These are phyloP conservation scores for Viola odorata DNA, from an alignment of 345 rosid species.

Conservation along the genomic window DNA sequence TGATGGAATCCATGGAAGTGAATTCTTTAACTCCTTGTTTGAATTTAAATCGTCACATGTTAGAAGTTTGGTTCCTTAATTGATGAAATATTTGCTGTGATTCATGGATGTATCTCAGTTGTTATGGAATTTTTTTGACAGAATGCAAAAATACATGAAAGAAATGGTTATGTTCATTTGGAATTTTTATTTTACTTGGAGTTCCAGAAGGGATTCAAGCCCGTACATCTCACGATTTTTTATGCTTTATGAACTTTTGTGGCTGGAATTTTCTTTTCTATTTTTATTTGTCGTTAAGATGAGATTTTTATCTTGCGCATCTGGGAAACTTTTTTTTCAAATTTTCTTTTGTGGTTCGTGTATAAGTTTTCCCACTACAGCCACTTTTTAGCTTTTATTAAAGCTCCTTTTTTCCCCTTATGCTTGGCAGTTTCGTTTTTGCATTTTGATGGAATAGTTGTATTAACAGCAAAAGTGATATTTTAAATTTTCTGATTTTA, in stretches of 20 bases:
- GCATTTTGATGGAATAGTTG: not conserved
- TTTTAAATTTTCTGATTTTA: no score
- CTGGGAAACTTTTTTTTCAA: not conserved
- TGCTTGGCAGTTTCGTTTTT: constrained; percentile 6
- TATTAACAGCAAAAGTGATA: not conserved
- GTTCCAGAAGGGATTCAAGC: not conserved
- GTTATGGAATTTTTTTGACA: no score
- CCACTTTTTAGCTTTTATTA: constrained; percentile 9
- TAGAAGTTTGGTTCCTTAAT: no score
- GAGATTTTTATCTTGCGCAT: constrained; percentile 4
- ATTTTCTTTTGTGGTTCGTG: not conserved
- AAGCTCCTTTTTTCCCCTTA: not conserved
- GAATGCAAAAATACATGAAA: no score
- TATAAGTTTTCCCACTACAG: constrained; percentile 11
- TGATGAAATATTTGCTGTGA: no score
- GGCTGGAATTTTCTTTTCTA: not conserved
- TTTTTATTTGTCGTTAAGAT: not conserved
- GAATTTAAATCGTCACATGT: no score
- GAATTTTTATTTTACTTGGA: not conserved
- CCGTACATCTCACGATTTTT: not conserved
- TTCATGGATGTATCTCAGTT: no score
- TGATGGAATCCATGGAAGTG: no score
- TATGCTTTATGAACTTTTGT: not conserved
- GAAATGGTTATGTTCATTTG: no score
- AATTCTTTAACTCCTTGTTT: no score